Conservation (phyloP, 148 eudicot genomes). For the Vaccinium darrowii region DNA sequence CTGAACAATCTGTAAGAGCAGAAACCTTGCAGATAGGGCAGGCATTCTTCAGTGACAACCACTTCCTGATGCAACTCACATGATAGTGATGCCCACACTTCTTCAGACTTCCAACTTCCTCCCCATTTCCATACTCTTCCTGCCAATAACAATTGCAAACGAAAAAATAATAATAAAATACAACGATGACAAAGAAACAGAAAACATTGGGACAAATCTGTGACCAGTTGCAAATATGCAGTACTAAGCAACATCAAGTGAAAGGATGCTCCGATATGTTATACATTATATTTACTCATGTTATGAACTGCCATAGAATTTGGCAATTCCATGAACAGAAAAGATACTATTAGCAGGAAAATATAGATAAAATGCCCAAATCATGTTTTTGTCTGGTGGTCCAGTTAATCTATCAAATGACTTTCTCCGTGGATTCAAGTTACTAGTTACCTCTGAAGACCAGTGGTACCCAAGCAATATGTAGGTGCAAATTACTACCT, state of each 20-base stretch:
- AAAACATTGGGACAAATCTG: background rate
- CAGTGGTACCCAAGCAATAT: background rate
- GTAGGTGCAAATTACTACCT: background rate
- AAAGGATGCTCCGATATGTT: background rate
- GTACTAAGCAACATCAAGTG: background rate
- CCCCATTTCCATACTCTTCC: constrained; percentile 26
- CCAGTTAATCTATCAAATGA: background rate
- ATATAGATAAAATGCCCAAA: background rate
- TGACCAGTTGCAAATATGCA: background rate
- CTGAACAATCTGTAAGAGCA: constrained; percentile 5
- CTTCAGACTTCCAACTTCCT: constrained; percentile 21
- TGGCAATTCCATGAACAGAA: background rate
- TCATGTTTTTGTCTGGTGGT: background rate
- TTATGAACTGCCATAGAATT: background rate
- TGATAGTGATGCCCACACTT: constrained; percentile 34
- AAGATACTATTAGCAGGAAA: background rate
- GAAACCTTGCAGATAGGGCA: constrained; percentile 40
- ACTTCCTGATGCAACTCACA: constrained; percentile 27
- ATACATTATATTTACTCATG: background rate
- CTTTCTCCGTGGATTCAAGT: background rate
- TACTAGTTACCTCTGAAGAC: background rate
- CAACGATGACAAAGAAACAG: background rate
- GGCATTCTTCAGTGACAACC: constrained; percentile 32
- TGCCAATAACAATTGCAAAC: constrained; percentile 13
- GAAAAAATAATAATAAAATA: background rate